A percentile compares a stretch with the other conserved stretches of the same genome.
Evolutionary conservation across 306 rosid genomes (phyloP).

Genomic region (Vicia villosa): DNA sequence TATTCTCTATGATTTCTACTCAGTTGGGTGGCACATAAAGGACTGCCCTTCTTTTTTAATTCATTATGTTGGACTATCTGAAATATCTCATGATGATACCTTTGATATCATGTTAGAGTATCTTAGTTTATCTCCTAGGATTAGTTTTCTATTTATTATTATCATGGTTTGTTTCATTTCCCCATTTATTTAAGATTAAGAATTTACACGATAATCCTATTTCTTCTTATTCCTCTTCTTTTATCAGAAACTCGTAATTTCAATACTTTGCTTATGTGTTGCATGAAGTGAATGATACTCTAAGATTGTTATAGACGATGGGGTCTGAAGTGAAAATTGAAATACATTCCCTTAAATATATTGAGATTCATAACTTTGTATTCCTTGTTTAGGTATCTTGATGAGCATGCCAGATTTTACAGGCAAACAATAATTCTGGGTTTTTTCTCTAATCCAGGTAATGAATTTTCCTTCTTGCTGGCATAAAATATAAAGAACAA

Average conservation of each 20-base stretch:
- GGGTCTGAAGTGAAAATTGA: slow-evolving; percentile 14
- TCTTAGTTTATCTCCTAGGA: neutral
- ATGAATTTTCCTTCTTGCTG: slow-evolving; percentile 24
- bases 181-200: too few relatives aligned
- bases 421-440: slow-evolving; percentile 86
- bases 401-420: slow-evolving; percentile 69
- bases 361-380: slow-evolving; percentile 26
- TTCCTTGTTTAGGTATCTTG: slow-evolving; percentile 67
- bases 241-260: neutral
- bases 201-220: neutral
- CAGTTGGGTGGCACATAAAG: neutral
- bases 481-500: slow-evolving; percentile 4
- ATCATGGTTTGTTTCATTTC: neutral
- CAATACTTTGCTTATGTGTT: slow-evolving; percentile 21
- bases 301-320: slow-evolving; percentile 11
- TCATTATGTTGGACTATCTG: neutral
- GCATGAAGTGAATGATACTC: slow-evolving; percentile 15
- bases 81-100: neutral
- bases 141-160: neutral
- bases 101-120: neutral
- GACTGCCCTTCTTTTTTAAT: slow-evolving; percentile 8
- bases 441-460: slow-evolving; percentile 73
- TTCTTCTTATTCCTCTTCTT: neutral
- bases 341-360: neutral
- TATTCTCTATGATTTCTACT: slow-evolving; percentile 32